phyloP scores from a whole-genome alignment of 83 land plant genomes.

The Thuja plicata region DNA sequence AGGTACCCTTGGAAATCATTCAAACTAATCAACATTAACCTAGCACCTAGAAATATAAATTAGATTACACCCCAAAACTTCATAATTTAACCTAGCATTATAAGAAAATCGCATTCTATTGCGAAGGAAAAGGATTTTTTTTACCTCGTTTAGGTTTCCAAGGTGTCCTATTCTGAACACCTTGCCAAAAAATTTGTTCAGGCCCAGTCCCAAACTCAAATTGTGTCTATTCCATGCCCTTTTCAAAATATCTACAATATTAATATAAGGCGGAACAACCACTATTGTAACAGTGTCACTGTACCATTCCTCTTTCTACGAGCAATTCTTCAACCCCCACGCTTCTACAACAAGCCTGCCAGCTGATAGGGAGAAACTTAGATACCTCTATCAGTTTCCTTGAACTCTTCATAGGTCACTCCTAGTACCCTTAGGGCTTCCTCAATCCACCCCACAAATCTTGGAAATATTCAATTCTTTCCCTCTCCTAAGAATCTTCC shows the following conservation, averaged over 20 bases:
- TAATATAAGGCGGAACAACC: slow-evolving; percentile 73
- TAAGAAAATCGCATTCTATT: neutral
- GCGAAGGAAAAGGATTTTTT: too few species aligned
- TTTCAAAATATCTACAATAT: slow-evolving; percentile 75
- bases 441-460: too few species aligned
- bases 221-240: slow-evolving; percentile 92
- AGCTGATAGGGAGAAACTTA: too few species aligned
- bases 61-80: too few species aligned
- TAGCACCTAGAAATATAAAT: neutral
- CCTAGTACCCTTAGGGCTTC: too few species aligned
- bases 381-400: too few species aligned
- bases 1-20: neutral
- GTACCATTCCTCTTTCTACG: slow-evolving; percentile 79
- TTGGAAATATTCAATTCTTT: too few species aligned
- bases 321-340: slow-evolving; percentile 94
- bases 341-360: slow-evolving; percentile 90
- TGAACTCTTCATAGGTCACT: too few species aligned
- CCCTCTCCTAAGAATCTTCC: too few species aligned
- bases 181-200: slow-evolving; percentile 95
- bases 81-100: neutral
- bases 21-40: neutral
- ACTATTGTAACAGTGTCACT: slow-evolving; percentile 96
- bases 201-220: slow-evolving; percentile 86
- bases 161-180: slow-evolving; percentile 96
- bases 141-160: slow-evolving; percentile 86